Evolutionary conservation across 2,329 filamentous ascomycete species (phyloP).

Genomic region (Fusarium domesticum): DNA sequence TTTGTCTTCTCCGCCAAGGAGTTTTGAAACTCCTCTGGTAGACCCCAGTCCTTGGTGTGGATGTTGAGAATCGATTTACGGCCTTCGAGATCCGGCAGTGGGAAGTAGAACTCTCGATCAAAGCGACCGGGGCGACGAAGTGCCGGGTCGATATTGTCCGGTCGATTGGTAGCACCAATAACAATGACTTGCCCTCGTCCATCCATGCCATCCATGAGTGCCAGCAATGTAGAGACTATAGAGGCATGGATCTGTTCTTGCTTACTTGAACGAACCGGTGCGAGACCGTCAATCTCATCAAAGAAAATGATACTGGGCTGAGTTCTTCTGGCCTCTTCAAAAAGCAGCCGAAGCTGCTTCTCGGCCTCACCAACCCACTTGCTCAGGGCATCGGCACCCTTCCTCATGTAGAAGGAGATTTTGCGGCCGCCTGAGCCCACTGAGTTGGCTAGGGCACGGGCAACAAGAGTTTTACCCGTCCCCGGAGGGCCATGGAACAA

Average conservation of each 20-base stretch:
- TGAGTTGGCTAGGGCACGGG: constrained; percentile 86
- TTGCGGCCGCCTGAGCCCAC: constrained; percentile 86
- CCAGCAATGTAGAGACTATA: constrained; percentile 91
- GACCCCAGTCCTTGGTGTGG: constrained; percentile 89
- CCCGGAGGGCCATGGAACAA: constrained; percentile 95
- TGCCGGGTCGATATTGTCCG: constrained; percentile 95
- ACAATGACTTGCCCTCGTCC: constrained; percentile 97
- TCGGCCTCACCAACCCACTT: constrained; percentile 99
- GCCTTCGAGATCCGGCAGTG: constrained; percentile 76
- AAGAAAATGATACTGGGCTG: constrained; percentile 99
- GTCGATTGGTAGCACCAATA: constrained; percentile 96
- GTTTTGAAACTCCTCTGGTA: constrained; percentile 75
- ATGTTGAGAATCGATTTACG: constrained; percentile 89
- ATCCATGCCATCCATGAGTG: constrained; percentile 97
- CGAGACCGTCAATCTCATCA: constrained; percentile 95
- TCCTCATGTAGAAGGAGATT: constrained; percentile 99
- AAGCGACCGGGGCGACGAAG: constrained; percentile 90
- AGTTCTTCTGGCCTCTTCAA: constrained; percentile 91
- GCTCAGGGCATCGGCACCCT: constrained; percentile 93
- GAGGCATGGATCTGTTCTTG: constrained; percentile 98
- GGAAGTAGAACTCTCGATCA: constrained; percentile 97
- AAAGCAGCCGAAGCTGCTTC: constrained; percentile 86
- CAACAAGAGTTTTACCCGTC: constrained; percentile 96
- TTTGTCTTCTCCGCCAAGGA: constrained; percentile 86
- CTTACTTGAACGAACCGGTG: constrained; percentile 93